Conservation (phyloP, 495 filamentous ascomycete species). For the Podospora pseudopauciseta region DNA sequence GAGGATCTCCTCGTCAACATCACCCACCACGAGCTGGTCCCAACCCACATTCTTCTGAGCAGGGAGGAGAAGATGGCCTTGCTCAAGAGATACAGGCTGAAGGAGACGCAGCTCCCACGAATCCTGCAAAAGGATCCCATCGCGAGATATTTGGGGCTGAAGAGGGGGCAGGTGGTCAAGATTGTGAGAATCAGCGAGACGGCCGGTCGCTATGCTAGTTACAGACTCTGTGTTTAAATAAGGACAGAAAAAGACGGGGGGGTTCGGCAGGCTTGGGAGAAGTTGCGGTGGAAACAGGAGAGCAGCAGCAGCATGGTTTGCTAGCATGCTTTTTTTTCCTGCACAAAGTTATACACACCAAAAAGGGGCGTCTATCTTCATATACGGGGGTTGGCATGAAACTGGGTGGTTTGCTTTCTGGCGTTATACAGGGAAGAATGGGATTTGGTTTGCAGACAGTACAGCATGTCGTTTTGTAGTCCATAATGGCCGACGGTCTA, state of each 20-base stretch:
- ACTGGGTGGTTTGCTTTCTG: not conserved
- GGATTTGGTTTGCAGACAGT: not conserved
- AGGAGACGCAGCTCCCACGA: conserved; percentile 93
- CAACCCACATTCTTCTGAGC: conserved; percentile 86
- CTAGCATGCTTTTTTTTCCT: not conserved
- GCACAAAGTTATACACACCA: not conserved
- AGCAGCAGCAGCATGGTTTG: not conserved
- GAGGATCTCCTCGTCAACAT: conserved; percentile 96
- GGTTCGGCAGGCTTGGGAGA: not conserved
- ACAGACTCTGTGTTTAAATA: conserved; percentile 52
- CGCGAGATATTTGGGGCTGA: conserved; percentile 84
- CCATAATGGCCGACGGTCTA: not conserved
- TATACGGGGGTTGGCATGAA: not conserved
- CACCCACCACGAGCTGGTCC: conserved; percentile 94
- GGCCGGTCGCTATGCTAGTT: conserved; percentile 75
- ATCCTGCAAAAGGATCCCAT: conserved; percentile 91
- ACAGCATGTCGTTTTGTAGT: not conserved
- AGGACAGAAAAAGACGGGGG: not conserved
- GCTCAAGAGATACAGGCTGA: conserved; percentile 83
- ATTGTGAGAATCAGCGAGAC: conserved; percentile 85
- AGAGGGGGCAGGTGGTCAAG: conserved; percentile 95
- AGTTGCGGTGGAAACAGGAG: not conserved
- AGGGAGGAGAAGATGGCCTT: conserved; percentile 82
- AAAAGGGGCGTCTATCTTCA: conserved; percentile 5
- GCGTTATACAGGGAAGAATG: not conserved